Evolutionary conservation across 176 grass and related monocot species (phyloP), one percentile per base, ranked within the genome.

Genomic region (Echinochloa phyllopogon): DNA sequence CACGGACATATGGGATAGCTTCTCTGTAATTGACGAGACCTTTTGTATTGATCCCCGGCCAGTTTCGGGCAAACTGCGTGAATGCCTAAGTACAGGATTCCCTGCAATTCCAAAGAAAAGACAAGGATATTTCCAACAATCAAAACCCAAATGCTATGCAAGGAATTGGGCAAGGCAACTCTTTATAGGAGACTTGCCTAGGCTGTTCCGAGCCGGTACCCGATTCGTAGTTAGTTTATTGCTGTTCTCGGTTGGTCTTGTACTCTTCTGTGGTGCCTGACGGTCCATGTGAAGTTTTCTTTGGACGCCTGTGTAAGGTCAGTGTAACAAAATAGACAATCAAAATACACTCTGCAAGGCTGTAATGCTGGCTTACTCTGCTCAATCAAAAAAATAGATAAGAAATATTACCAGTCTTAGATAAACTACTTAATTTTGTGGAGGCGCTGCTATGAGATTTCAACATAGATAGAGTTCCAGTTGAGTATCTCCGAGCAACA

Each of bases 231-330:
- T 78, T 59, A 84, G 75, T 86, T 88, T 96, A 41, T 51, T 87
- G 76, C 58, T 88, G 79, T 78, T 95, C 73, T 94, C 91, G 1
- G 82, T 84, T 44, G 91, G 36, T 53, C 83, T 91, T 63, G 75
- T 84, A 77, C 18, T 89, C 83, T 94, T 99, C 36, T 83, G 88
- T 27, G 88, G 69, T 65, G 72, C 82, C 88, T 88, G 94, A 16
- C 88, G 90, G 75, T 92, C 89, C 83, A 99, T 81, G 47, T 94
- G 85, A 83, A 99, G 88, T 88, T 99, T 99, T 83, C 97, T 89
- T 86, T 99, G 97, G 33, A 91, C 94, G 64, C 90, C 97, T 99
- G 83, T 99, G 83, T 15, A 78, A 72, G 56, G 82, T 74, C 9
- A 13, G 70, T 66, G 70, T 66, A 76, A 37, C 20, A 43, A 60